Base-by-base conservation (phyloP, 169 alveolate species). In the Pseudocohnilembus persalinus region DNA sequence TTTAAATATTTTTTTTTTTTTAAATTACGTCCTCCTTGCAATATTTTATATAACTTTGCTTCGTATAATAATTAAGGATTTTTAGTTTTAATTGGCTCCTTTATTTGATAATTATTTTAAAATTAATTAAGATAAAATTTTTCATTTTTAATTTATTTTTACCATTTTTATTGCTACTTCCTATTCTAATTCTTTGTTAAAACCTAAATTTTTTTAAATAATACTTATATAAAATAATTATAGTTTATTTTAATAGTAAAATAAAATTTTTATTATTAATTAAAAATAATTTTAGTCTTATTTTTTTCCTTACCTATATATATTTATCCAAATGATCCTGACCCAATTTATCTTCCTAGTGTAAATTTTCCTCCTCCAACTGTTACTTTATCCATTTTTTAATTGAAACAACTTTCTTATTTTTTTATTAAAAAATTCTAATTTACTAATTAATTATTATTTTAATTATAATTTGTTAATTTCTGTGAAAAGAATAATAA, bases 281-380 rank as follows among this genome's bases (percentile, higher is more conserved):
- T 30, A 73, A 74, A 33, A 72, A 73, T 73, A 78, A 30, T 84
- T n/a, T 73, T 31, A 32, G 31, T 30, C 31, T 63, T 31, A 81
- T 73, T 76, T 31, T 74, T 24, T 63, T 25, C 1, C 81, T 78
- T 89, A 92, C 99, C 99, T 80, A 96, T 95, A 94, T 97, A 98
- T 78, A 99, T 98, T 87, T 98, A 99, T 68, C 99, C 99, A 93
- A 98, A 99, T 34, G 99, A 96, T n/a, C 99, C 99, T 89, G 99
- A 95, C 73, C 99, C 99, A 78, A 99, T 97, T 93, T 98, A 98
- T 88, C 98, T 97, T 74, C 99, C 99, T 85, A 99, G 93, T 85
- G 99, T 98, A 93, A 96, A 99, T 33, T 97, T 97, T 83, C 98
- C 99, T 82, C 99, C 99, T 74, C 98, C 99, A 89, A 99, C 93